A percentile compares a stretch with the other conserved stretches of the same genome.
Conservation (phyloP, 257 asterid genomes). For the Eustoma russellianum region DNA sequence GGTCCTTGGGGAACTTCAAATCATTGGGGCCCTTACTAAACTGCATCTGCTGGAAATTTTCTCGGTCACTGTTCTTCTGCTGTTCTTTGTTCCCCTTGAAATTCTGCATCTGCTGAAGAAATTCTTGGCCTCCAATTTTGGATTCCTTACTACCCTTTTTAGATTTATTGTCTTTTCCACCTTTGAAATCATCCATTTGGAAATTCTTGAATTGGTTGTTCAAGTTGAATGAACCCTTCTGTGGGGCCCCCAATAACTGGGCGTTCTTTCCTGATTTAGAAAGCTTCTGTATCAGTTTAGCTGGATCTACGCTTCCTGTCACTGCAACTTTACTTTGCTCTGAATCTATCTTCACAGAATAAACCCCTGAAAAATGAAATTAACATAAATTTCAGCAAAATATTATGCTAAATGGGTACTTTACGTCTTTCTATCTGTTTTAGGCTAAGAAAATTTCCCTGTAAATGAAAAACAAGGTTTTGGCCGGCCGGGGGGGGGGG, state of each 20-base stretch:
- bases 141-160: slow-evolving; percentile 35
- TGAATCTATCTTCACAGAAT: slow-evolving; percentile 25
- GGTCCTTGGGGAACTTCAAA: slow-evolving; percentile 37
- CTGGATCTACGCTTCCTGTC: slow-evolving; percentile 58
- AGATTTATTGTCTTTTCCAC: slow-evolving; percentile 32
- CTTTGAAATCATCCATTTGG: slow-evolving; percentile 31
- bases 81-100: slow-evolving; percentile 23
- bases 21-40: slow-evolving; percentile 11
- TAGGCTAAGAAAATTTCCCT: too few species aligned
- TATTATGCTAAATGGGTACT: not conserved
- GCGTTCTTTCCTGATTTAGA: slow-evolving; percentile 67
- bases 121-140: slow-evolving; percentile 20
- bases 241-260: slow-evolving; percentile 45
- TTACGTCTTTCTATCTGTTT: too few species aligned
- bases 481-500: too few species aligned
- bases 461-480: not conserved
- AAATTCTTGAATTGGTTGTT: slow-evolving; percentile 39
- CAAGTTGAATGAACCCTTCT: slow-evolving; percentile 21
- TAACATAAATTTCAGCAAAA: not conserved
- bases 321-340: slow-evolving; percentile 55
- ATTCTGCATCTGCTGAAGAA: slow-evolving; percentile 26
- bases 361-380: slow-evolving; percentile 21
- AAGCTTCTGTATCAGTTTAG: slow-evolving; percentile 47
- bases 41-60: too few species aligned
- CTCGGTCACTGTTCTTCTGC: not conserved